These are phyloP conservation scores for Thraustochytrium sp. DNA, from an alignment of 352 stramenopile genomes.

Conservation along the genomic window DNA sequence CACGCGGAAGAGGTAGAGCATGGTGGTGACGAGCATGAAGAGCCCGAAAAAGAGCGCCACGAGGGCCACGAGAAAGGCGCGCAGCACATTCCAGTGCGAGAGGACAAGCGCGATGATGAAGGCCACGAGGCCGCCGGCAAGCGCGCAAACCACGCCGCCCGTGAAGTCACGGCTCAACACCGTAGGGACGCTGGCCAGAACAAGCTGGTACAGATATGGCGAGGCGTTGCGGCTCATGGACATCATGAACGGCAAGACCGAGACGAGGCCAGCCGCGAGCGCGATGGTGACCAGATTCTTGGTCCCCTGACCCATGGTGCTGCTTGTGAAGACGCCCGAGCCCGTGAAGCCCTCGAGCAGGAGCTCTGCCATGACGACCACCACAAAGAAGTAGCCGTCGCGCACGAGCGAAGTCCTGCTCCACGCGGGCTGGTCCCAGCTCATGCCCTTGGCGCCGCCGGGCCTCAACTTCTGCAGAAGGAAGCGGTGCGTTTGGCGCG, in stretches of 20 bases:
- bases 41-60: neutral
- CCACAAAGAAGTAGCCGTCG: constrained; percentile 36
- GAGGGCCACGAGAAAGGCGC: neutral
- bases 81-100: neutral
- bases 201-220: constrained; percentile 35
- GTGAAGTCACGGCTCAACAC: constrained; percentile 34
- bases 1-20: constrained; percentile 38
- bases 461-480: neutral
- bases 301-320: neutral
- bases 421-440: constrained; percentile 31
- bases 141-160: neutral
- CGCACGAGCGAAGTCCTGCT: neutral
- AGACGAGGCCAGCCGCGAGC: neutral
- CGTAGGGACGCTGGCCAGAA: neutral
- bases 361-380: constrained; percentile 37
- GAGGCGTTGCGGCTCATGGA: constrained; percentile 41
- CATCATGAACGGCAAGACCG: constrained; percentile 31
- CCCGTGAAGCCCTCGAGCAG: constrained; percentile 26
- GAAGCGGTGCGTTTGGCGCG: neutral
- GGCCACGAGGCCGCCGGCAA: neutral
- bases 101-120: neutral
- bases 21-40: constrained; percentile 33
- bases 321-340: constrained; percentile 15
- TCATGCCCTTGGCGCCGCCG: constrained; percentile 15
- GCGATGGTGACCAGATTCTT: neutral